phyloP scores from a whole-genome alignment of 2,329 filamentous ascomycete species.

The Geosmithia flava region DNA sequence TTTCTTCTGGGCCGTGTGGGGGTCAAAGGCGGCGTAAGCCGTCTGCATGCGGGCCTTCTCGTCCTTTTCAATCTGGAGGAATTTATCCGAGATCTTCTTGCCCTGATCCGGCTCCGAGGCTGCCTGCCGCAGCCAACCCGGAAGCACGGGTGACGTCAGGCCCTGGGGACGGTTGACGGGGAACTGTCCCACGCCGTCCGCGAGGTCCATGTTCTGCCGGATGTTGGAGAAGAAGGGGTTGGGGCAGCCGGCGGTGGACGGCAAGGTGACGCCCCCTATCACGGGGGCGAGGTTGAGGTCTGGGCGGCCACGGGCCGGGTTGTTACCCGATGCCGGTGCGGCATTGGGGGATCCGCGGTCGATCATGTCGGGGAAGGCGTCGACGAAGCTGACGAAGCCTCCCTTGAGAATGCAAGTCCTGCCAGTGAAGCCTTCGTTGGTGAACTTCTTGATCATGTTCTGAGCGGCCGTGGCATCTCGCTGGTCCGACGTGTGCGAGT shows the following conservation, averaged over 20 bases:
- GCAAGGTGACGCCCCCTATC: constrained; percentile 81
- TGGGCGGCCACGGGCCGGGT: constrained; percentile 10
- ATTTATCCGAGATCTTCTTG: constrained; percentile 69
- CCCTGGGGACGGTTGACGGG: constrained; percentile 35
- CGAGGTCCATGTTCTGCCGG: constrained; percentile 88
- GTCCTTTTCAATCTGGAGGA: constrained; percentile 68
- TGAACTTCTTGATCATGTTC: constrained; percentile 91
- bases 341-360: constrained; percentile 30
- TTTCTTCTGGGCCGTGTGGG: constrained; percentile 14
- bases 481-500: constrained; percentile 60
- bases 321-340: constrained; percentile 15
- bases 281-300: constrained; percentile 49
- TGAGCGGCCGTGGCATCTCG: constrained; percentile 71
- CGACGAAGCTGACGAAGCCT: constrained; percentile 66
- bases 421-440: constrained; percentile 68
- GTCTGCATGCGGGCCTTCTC: constrained; percentile 92
- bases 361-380: constrained; percentile 51
- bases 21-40: constrained; percentile 42
- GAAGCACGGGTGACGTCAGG: constrained; percentile 43
- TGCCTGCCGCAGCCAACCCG: constrained; percentile 65
- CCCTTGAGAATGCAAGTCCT: constrained; percentile 64
- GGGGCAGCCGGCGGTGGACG: constrained; percentile 50
- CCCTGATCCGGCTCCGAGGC: constrained; percentile 58
- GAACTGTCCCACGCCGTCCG: constrained; percentile 82
- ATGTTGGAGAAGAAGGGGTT: constrained; percentile 97